Base-by-base conservation (phyloP, 2,329 filamentous ascomycete genomes). In the Fusarium fujikuroi region DNA sequence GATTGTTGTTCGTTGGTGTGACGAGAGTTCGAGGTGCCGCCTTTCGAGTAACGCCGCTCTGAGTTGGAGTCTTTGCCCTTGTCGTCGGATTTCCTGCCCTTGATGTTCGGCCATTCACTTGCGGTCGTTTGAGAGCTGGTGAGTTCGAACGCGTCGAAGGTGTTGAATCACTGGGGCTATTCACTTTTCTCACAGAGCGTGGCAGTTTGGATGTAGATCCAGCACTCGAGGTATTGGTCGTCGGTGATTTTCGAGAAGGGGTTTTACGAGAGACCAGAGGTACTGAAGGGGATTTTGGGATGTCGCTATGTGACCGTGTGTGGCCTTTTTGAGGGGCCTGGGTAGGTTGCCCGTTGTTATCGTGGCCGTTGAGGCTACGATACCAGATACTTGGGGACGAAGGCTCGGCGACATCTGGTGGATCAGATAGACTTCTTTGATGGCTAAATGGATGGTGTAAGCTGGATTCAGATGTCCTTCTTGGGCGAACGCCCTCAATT, bases 401-500 rank as follows among this genome's bases (percentile, higher is more conserved):
- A 19, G 90, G 89, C 70, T 92, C 88, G 63, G 84, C 79, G 68
- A 84, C 79, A 70, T 89, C 87, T 43, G 85, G 82, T 36, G 85
- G 82, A 73, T 90, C 85, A 49, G 89, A 91, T 65, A 87, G 83
- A 74, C 86, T 90, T 73, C 88, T 84, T 61, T 86, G 85, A 72
- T 88, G 86, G 52, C 79, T 77, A 69, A 81, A 84, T 66, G 87
- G 82, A 74, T 86, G 87, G 70, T 87, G 86, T 72, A 92, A 82
- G 78, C 87, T 90, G n/a, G 92, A 91, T 77, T 95, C 93, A 47
- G 92, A 93, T 28, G 91, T 91, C 80, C 92, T 87, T 71, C 92
- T 85, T 67, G 86, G 84, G 57, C 87, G 83, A 56, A 84, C 77
- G 56, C 74, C 78, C 67, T 87, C 84, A 72, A 92, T 92, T 58